These are phyloP conservation scores for Verbascum thapsus DNA, from an alignment of 257 asterid species.

Conservation along the genomic window DNA sequence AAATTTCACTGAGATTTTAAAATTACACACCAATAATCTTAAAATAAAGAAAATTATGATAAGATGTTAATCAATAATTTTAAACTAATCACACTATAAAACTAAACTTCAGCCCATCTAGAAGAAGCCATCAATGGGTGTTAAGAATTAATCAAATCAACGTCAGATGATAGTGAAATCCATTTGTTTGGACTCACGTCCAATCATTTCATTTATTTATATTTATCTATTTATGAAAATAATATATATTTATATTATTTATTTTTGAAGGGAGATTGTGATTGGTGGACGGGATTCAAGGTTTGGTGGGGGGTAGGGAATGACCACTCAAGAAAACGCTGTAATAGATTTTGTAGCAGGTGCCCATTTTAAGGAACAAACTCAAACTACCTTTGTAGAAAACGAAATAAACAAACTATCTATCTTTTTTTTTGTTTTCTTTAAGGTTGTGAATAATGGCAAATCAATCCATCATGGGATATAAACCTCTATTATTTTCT, in stretches of 20 bases:
- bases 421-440: constrained; percentile 27
- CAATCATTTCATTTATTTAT: constrained; percentile 25
- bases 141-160: constrained; percentile 45
- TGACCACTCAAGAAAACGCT: constrained; percentile 26
- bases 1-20: too few species aligned
- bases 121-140: constrained; percentile 24
- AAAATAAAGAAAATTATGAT: too few species aligned
- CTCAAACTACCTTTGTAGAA: constrained; percentile 17
- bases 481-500: too few species aligned
- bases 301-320: constrained; percentile 11
- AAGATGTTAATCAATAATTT: background rate
- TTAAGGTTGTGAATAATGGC: constrained; percentile 30
- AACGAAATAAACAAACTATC: background rate
- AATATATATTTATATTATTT: too few species aligned
- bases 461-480: constrained; percentile 35
- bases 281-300: constrained; percentile 56
- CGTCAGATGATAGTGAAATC: constrained; percentile 35
- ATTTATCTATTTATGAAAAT: too few species aligned
- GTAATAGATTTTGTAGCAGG: constrained; percentile 31
- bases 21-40: too few species aligned
- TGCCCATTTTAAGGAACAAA: constrained; percentile 30
- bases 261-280: constrained; percentile 10
- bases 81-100: too few species aligned
- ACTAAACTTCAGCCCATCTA: background rate
- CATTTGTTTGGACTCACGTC: constrained; percentile 45